Conservation (phyloP, 23 red algal species). For the Gracilaria caudata region DNA sequence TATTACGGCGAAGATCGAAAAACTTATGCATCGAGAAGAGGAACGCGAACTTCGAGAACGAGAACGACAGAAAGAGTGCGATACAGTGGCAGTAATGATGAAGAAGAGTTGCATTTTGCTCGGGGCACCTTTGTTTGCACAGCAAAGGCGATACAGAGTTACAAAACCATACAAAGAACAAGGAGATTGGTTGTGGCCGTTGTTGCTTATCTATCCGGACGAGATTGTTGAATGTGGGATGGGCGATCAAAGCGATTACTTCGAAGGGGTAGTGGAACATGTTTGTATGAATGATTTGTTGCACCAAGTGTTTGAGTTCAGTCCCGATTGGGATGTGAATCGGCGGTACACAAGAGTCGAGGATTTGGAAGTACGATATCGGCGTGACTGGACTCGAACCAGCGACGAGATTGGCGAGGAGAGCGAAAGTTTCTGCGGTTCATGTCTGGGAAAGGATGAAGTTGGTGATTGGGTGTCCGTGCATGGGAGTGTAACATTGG, state of each 20-base stretch:
- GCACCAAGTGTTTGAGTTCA: constrained; percentile 22
- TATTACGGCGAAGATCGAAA: constrained; percentile 4
- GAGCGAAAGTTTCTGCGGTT: constrained; percentile 40
- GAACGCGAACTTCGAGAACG: constrained; percentile 9
- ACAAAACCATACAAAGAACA: constrained; percentile 35
- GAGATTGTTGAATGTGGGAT: constrained; percentile 25
- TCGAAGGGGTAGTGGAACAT: constrained; percentile 37
- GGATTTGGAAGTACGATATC: constrained; percentile 30
- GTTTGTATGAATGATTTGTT: constrained; percentile 45
- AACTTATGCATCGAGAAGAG: background rate
- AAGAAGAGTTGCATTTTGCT: constrained; percentile 7
- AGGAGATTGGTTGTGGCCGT: constrained; percentile 50
- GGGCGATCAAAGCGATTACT: constrained; percentile 68
- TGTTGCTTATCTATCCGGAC: constrained; percentile 47
- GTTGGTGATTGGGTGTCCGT: constrained; percentile 42
- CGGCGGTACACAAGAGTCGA: constrained; percentile 31
- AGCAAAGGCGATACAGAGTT: constrained; percentile 30
- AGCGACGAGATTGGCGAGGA: constrained; percentile 23
- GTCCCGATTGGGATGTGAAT: constrained; percentile 55
- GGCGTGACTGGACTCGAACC: constrained; percentile 13
- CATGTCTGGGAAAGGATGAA: constrained; percentile 32
- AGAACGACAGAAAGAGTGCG: constrained; percentile 20
- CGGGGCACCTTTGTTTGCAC: constrained; percentile 42
- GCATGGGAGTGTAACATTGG: background rate
- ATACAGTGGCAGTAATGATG: constrained; percentile 39